These are phyloP conservation scores for Globisporangium paroecandrum DNA, from an alignment of 352 stramenopile species.

Conservation along the genomic window DNA sequence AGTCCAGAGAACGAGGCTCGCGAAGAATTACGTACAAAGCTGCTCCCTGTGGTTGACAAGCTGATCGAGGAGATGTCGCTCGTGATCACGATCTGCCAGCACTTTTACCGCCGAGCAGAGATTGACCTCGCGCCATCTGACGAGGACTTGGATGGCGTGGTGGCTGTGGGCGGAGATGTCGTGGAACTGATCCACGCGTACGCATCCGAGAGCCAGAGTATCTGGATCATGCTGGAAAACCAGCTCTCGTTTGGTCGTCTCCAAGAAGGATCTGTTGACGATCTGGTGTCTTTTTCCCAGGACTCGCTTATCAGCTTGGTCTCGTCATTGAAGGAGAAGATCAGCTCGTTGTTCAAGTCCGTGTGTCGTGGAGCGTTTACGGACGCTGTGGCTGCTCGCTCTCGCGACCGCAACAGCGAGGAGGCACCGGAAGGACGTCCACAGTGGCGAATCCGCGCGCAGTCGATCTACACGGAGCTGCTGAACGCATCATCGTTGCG, in stretches of 20 bases:
- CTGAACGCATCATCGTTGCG: slow-evolving; percentile 58
- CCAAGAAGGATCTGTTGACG: slow-evolving; percentile 21
- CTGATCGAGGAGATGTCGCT: slow-evolving; percentile 43
- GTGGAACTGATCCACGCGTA: slow-evolving; percentile 55
- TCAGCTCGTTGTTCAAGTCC: slow-evolving; percentile 63
- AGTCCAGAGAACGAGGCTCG: slow-evolving; percentile 25
- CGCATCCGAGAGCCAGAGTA: slow-evolving; percentile 38
- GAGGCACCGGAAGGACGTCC: slow-evolving; percentile 31
- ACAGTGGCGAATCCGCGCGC: slow-evolving; percentile 71
- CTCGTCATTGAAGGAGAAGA: slow-evolving; percentile 58
- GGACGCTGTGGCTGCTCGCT: slow-evolving; percentile 56
- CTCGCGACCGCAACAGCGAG: slow-evolving; percentile 23
- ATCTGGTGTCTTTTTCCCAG: slow-evolving; percentile 45
- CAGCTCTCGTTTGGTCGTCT: slow-evolving; percentile 29
- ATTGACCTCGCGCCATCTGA: slow-evolving; percentile 65
- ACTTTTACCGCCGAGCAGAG: slow-evolving; percentile 62
- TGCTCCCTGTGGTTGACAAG: slow-evolving; percentile 38
- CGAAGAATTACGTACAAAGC: slow-evolving; percentile 25
- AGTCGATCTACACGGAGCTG: slow-evolving; percentile 68
- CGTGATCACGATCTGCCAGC: slow-evolving; percentile 45
- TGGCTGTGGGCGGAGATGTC: slow-evolving; percentile 59
- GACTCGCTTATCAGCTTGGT: slow-evolving; percentile 40
- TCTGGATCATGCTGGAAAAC: slow-evolving; percentile 39
- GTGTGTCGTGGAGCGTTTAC: slow-evolving; percentile 78
- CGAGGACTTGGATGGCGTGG: slow-evolving; percentile 61